Conservation (phyloP, 345 rosid species). For the Excoecaria agallocha region DNA sequence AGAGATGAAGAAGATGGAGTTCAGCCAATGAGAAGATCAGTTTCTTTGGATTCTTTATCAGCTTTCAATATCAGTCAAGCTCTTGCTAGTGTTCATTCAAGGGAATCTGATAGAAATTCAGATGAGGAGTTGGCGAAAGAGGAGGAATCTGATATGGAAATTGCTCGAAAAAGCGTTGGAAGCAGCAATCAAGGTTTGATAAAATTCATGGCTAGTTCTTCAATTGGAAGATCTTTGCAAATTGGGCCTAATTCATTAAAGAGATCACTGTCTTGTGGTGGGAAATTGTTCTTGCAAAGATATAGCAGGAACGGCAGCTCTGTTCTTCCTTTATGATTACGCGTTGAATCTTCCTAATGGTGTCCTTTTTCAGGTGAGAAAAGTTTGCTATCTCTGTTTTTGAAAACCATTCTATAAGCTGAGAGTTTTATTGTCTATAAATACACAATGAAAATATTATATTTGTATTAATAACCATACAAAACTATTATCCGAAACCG, state of each 20-base stretch:
- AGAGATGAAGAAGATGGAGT: constrained; percentile 21
- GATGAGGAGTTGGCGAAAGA: constrained; percentile 17
- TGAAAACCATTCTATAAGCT: background rate
- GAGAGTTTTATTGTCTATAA: background rate
- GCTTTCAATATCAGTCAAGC: constrained; percentile 46
- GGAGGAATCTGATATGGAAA: constrained; percentile 16
- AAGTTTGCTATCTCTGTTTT: background rate
- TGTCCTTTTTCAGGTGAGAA: constrained; percentile 8
- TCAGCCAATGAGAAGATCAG: constrained; percentile 60
- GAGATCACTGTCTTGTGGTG: constrained; percentile 64
- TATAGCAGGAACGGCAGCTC: constrained; percentile 20
- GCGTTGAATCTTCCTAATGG: background rate
- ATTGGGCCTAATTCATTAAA: constrained; percentile 41
- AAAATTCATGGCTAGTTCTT: constrained; percentile 34
- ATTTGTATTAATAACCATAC: background rate
- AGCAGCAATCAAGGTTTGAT: constrained; percentile 30
- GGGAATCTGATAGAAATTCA: constrained; percentile 22
- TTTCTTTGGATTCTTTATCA: constrained; percentile 63
- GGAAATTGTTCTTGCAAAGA: constrained; percentile 44
- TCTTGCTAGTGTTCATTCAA: constrained; percentile 22
- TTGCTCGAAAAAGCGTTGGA: constrained; percentile 24
- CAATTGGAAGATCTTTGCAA: constrained; percentile 41
- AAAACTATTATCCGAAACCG: background rate
- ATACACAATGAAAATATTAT: no score
- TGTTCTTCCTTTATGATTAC: constrained; percentile 21